Evolutionary conservation across 306 rosid genomes (phyloP), one percentile per base, ranked within the genome.

Genomic region (Acacia acuminata): DNA sequence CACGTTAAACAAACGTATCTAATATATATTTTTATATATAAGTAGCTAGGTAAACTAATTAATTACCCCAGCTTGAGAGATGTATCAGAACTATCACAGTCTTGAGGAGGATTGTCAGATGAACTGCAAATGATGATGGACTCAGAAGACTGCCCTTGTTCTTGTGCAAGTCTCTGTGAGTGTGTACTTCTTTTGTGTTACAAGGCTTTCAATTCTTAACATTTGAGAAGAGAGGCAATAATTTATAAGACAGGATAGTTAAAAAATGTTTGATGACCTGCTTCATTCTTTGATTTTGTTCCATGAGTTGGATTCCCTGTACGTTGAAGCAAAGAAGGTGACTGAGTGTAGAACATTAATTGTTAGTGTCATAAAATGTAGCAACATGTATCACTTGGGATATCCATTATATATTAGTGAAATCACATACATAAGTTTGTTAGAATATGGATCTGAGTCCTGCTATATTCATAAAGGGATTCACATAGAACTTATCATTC

Each of bases 31-130:
- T 32, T 32, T 32, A 32, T 32, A 32, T 44, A 44, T 1, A 43
- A 58, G 2, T n/a, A 58, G 4, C 5, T 69, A 42, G 3, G 11
- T 40, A 11, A 38, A 19, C 2, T 7, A 36, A 20, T 22, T 42
- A 70, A 80, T 82, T 50, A 88, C 88, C 91, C 88, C 66, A 88
- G 27, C 78, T 25, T 88, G 70, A 85, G 91, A 82, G 85, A 80
- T 47, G 87, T 83, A 9, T 88, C 84, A 10, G 86, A 69, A 65
- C 68, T 80, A 25, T 73, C 65, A 63, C 22, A 60, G 5, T 84
- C 82, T 16, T 50, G 83, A 77, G 73, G 78, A 78, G 84, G 79
- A 67, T 81, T 73, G 40, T 83, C 69, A 42, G 77, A 48, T 58
- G 83, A 77, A 71, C 50, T 80, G 75, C 77, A 82, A 25, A 73